Base-by-base conservation (phyloP, 768 basidiomycete genomes). In the Clathrus columnatus region DNA sequence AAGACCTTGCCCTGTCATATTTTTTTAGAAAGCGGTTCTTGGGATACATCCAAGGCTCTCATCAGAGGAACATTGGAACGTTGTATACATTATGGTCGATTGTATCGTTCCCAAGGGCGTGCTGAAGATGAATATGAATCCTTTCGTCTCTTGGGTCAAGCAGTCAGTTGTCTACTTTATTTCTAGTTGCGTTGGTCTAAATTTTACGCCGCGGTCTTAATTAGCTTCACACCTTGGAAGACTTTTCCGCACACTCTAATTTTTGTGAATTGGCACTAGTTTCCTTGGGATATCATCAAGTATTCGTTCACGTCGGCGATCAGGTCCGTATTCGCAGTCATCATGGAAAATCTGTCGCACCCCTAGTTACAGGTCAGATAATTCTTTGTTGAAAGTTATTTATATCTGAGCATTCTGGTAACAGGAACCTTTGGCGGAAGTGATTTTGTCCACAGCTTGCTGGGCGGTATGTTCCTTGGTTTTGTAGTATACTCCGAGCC, bases 281-380 rank as follows among this genome's bases (percentile, higher is more conserved):
- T 30, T 73, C 76, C 0, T 72, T 91, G 72, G 94, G 93, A 0
- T 73, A 92, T 65, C 60, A 67, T 0, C 72, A 91, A 43, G 84
- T 95, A 2, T 97, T 96, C 70, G 67, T 81, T 26, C 93, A 97
- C 61, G 88, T 95, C 28, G 94, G 94, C 4, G 84, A 89, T 54
- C 77, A 80, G 48, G 85, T 85, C 8, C 76, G 83, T 32, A 73
- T 95, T 28, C 82, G 83, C 51, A 82, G 87, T 11, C 88, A 83
- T 0, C 79, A 83, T 54, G 88, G 91, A 0, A 77, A 79, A 60
- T 73, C 74, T 69, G 90, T 92, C 30, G 83, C 87, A 0, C 89
- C 90, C 1, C 74, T 94, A 48, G 85, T 92, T 10, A 93, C 91
- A 4, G 90, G 85, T 75, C 5, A 46, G 52, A 2, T 63, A 60